Base-by-base conservation (phyloP, 768 basidiomycete genomes). In the Chalciporus sphaerocephalus region DNA sequence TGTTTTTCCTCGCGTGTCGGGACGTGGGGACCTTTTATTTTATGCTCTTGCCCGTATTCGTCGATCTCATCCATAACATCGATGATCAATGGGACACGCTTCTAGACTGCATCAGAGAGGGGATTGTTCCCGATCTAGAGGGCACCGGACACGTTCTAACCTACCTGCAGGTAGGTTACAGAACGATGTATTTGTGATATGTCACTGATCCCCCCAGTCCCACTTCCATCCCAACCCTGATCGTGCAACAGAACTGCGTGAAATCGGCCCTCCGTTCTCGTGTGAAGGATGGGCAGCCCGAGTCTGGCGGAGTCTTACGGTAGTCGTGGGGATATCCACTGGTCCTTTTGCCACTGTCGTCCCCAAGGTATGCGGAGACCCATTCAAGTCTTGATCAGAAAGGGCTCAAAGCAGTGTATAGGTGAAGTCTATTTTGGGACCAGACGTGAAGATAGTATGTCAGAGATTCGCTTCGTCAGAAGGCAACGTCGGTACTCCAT, bases 61-160 rank as follows among this genome's bases (percentile, higher is more conserved):
- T 52, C 1, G 53, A 44, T 24, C 33, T 60, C 20, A n/a, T 60
- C 10, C 45, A 27, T 5, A 33, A 46, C 24, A 38, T 55, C 4
- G 39, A 60, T 17, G 53, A 58, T 8, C 45, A 50, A 10, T 58
- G 53, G 57, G 37, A 48, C 10, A n/a, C 45, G 3, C 54, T 61
- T 3, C 12, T 59, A 13, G 47, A 46, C 4, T 54, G 48, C 27
- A 46, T 61, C 5, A 35, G 33, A 17, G 35, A 49, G 4, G 59
- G 59, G 10, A 35, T 6, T 0, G 13, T 61, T 11, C 59, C 59
- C 4, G 42, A 54, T 20, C 6, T 59, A 1, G 34, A 59, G 18
- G 32, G 44, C 4, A 42, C 48, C 2, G 47, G 35, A 18, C 30
- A 50, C 21, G 45, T 57, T 17, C 57, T 47, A 36, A 6, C 2